Conservation (phyloP, 352 stramenopile genomes). For the Globisporangium acanthophoron region DNA sequence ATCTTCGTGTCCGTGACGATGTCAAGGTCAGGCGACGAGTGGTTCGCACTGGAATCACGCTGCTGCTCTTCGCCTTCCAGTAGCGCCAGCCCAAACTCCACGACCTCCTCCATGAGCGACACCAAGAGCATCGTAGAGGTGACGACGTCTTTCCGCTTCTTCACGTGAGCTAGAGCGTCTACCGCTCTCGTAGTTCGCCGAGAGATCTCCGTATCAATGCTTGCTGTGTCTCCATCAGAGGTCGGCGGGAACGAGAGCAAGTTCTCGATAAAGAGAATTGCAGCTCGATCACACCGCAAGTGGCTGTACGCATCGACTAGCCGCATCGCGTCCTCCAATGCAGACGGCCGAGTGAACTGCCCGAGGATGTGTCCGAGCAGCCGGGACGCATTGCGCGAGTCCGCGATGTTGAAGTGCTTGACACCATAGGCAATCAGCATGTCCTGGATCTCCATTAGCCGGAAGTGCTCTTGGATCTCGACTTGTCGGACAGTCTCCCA, state of each 20-base stretch:
- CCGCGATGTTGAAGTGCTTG: slow-evolving; percentile 44
- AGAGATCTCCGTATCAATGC: slow-evolving; percentile 9
- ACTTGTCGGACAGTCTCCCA: slow-evolving; percentile 45
- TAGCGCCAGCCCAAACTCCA: slow-evolving; percentile 36
- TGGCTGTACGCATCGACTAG: slow-evolving; percentile 59
- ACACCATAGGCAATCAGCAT: slow-evolving; percentile 63
- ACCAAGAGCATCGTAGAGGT: slow-evolving; percentile 23
- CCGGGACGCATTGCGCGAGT: slow-evolving; percentile 38
- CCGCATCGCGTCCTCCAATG: slow-evolving; percentile 48
- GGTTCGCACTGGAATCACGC: not conserved
- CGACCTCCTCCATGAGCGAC: slow-evolving; percentile 47
- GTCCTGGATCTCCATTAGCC: slow-evolving; percentile 74
- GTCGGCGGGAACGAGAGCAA: slow-evolving; percentile 26
- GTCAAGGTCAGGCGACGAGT: not conserved
- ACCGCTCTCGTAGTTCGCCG: slow-evolving; percentile 15
- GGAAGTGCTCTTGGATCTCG: slow-evolving; percentile 54
- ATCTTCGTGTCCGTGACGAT: not conserved
- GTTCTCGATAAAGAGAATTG: slow-evolving; percentile 61
- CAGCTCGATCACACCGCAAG: slow-evolving; percentile 40
- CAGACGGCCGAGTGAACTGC: slow-evolving; percentile 38
- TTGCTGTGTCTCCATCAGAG: not conserved
- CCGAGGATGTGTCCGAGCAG: slow-evolving; percentile 55
- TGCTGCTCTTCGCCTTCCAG: slow-evolving; percentile 35
- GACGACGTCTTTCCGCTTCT: slow-evolving; percentile 22
- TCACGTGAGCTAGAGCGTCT: slow-evolving; percentile 34